These are phyloP conservation scores for Ilyonectria sp. DNA, from an alignment of 2,329 filamentous ascomycete genomes.

Conservation along the genomic window DNA sequence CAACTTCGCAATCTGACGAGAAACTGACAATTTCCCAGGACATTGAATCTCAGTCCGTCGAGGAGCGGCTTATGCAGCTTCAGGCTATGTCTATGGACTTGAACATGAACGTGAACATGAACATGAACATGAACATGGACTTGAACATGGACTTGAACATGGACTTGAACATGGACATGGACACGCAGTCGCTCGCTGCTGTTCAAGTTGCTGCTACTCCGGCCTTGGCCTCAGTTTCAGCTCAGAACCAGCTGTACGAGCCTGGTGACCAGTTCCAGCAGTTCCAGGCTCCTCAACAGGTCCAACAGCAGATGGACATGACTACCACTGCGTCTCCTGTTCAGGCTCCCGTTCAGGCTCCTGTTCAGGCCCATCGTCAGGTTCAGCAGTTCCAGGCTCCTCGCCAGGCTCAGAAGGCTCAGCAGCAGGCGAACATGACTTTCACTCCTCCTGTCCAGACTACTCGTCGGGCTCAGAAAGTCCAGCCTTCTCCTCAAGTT, in stretches of 20 bases:
- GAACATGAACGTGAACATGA: too few species aligned
- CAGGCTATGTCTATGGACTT: neutral
- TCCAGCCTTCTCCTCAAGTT: neutral
- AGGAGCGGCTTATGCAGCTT: neutral
- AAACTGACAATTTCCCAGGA: slow-evolving; percentile 2
- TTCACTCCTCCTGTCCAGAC: neutral
- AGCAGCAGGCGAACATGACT: neutral
- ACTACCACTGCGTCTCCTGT: neutral
- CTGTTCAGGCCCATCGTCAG: neutral
- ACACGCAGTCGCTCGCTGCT: neutral
- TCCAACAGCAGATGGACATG: neutral
- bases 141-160: too few species aligned
- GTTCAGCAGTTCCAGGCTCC: neutral
- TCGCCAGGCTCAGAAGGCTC: neutral
- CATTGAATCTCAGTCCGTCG: neutral
- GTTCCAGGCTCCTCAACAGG: neutral
- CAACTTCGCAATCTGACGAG: slow-evolving; percentile 1
- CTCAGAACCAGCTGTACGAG: neutral
- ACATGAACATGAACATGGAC: too few species aligned
- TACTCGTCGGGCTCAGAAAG: neutral
- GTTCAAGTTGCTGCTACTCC: neutral
- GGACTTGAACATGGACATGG: too few species aligned
- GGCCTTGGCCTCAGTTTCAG: too few species aligned
- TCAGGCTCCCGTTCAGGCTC: neutral
- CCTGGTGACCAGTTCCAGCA: neutral